Conservation (phyloP, 2,329 filamentous ascomycete species). For the Fusarium armeniacum region DNA sequence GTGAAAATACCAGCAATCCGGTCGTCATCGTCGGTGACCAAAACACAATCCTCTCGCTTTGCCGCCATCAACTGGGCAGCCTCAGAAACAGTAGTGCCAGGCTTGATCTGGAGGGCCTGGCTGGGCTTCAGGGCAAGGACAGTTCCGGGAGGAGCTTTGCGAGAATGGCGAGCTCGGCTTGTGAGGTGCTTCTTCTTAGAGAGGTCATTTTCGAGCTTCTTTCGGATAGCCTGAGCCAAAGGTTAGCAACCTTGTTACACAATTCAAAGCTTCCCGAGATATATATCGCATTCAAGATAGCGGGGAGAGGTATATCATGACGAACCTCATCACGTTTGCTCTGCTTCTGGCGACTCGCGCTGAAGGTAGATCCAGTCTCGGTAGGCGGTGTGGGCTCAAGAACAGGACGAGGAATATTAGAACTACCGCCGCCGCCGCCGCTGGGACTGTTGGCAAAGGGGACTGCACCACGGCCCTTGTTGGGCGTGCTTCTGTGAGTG, state of each 20-base stretch:
- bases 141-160: conserved; percentile 95
- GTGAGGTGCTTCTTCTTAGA: conserved; percentile 94
- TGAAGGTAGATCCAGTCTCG: conserved; percentile 79
- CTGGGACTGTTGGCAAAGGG: conserved; percentile 73
- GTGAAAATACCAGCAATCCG: conserved; percentile 99
- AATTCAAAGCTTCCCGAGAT: conserved; percentile 24
- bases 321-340: conserved; percentile 97
- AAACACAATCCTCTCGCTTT: conserved; percentile 96
- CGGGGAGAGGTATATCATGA: conserved; percentile 42
- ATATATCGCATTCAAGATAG: conserved; percentile 30
- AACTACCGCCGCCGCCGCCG: conserved; percentile 56
- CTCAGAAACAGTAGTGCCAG: conserved; percentile 91
- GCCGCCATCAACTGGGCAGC: conserved; percentile 99
- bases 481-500: conserved; percentile 80
- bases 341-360: conserved; percentile 95
- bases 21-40: conserved; percentile 98
- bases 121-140: conserved; percentile 96
- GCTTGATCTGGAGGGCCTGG: conserved; percentile 97
- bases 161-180: conserved; percentile 82
- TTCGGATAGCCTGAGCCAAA: conserved; percentile 83
- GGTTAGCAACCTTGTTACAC: conserved; percentile 32
- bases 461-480: conserved; percentile 69
- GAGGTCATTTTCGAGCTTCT: conserved; percentile 96
- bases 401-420: conserved; percentile 80
- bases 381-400: conserved; percentile 69